phyloP scores from a whole-genome alignment of 441 rosid genomes.

The Dalechampia spathulata region DNA sequence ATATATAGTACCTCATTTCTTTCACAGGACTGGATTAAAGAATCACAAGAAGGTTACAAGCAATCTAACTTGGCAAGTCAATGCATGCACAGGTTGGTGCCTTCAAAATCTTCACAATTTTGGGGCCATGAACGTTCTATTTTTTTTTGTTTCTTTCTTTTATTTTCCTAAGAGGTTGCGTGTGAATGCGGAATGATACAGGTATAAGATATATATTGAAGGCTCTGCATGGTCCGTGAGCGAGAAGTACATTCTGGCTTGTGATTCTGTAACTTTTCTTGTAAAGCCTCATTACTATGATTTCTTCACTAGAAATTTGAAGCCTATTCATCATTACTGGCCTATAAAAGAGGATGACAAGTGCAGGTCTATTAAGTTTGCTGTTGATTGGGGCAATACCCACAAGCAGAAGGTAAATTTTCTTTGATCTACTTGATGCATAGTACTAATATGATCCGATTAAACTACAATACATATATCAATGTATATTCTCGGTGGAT shows the following conservation, averaged over 20 bases:
- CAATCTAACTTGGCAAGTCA: conserved; percentile 59
- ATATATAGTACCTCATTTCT: background rate
- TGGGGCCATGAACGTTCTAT: too few relatives aligned
- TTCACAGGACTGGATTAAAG: conserved; percentile 62
- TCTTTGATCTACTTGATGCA: background rate
- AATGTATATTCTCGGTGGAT: background rate
- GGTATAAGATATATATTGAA: conserved; percentile 90
- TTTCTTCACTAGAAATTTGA: conserved; percentile 67
- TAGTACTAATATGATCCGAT: background rate
- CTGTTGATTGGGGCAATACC: conserved; percentile 80
- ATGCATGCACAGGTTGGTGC: conserved; percentile 54
- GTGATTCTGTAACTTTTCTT: conserved; percentile 62
- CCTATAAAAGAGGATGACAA: conserved; percentile 60
- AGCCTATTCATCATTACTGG: conserved; percentile 73
- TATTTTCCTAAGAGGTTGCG: too few relatives aligned
- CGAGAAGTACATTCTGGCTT: conserved; percentile 86
- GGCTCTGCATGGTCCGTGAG: conserved; percentile 97
- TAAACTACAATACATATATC: too few relatives aligned
- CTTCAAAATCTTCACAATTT: background rate
- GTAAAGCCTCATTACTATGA: conserved; percentile 69
- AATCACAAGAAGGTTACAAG: conserved; percentile 51
- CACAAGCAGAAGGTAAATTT: conserved; percentile 47
- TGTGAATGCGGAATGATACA: conserved; percentile 12
- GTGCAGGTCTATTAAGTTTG: too few relatives aligned
- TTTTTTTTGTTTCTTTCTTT: too few relatives aligned